A percentile compares a stretch with the other conserved stretches of the same genome.
Conservation (phyloP, 139 green algal species). For the Desmodesmus armatus region DNA sequence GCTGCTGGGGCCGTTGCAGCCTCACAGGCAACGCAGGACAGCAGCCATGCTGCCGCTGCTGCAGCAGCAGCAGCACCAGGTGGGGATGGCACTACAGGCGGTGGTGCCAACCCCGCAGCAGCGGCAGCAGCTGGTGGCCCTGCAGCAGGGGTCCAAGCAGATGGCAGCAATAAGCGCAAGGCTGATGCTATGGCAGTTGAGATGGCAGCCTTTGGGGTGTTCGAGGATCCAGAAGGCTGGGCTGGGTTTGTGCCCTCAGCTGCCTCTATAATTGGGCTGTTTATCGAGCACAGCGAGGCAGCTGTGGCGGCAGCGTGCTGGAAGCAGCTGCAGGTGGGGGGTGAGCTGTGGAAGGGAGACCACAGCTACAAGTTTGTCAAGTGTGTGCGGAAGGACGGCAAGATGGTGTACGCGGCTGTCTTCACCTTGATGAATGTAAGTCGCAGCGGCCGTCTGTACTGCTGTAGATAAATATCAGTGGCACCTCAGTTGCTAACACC, state of each 20-base stretch:
- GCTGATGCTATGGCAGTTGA: neutral
- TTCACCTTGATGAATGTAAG: conserved; percentile 22
- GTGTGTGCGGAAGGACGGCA: conserved; percentile 12
- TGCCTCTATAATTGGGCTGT: neutral
- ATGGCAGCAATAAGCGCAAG: conserved; percentile 3
- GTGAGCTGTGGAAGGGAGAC: neutral
- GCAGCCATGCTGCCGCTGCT: neutral
- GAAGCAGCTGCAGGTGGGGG: neutral
- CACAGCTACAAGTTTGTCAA: conserved; percentile 27
- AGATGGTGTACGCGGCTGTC: conserved; percentile 2
- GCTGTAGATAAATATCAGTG: neutral
- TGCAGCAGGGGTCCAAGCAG: neutral
- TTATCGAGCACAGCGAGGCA: neutral
- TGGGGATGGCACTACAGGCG: neutral
- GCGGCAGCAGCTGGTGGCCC: neutral
- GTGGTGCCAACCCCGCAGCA: neutral
- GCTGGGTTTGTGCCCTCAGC: neutral
- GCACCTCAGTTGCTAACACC: neutral
- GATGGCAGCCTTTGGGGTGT: neutral
- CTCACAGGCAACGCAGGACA: neutral
- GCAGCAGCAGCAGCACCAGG: neutral
- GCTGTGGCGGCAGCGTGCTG: neutral
- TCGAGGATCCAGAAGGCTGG: neutral
- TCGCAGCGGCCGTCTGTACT: neutral
- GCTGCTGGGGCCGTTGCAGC: too few species aligned